A percentile compares a stretch with the other conserved stretches of the same genome.
Conservation (phyloP, 345 rosid species). For the Angophora floribunda region DNA sequence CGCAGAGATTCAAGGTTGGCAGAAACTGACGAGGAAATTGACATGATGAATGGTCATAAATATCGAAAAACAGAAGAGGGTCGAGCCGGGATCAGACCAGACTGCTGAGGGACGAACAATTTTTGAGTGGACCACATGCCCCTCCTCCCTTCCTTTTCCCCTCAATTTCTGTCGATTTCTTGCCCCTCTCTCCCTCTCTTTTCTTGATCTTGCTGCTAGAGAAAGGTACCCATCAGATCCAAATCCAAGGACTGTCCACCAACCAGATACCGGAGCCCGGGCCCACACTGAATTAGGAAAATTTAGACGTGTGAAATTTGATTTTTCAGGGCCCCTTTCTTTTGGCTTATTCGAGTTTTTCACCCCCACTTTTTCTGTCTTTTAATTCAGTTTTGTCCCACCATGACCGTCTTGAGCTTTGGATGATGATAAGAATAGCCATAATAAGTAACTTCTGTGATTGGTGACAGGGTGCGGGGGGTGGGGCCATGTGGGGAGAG, state of each 20-base stretch:
- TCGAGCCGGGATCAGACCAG: neutral
- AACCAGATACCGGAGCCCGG: constrained; percentile 1
- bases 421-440: neutral
- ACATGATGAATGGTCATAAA: neutral
- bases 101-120: neutral
- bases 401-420: neutral
- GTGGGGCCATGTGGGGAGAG: neutral
- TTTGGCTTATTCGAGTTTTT: neutral
- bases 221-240: constrained; percentile 19
- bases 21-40: constrained; percentile 3
- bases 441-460: neutral
- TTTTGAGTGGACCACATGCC: neutral
- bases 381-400: neutral
- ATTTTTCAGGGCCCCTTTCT: neutral
- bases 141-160: neutral
- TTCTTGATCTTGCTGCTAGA: neutral
- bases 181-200: neutral
- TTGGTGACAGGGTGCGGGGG: neutral
- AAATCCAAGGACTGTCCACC: constrained; percentile 21
- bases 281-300: constrained; percentile 1
- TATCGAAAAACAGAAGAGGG: neutral
- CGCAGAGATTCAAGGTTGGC: constrained; percentile 2
- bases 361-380: neutral
- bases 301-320: neutral
- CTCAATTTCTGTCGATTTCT: neutral